Conservation (phyloP, 2,329 filamentous ascomycete genomes). For the Colletotrichum tabaci region DNA sequence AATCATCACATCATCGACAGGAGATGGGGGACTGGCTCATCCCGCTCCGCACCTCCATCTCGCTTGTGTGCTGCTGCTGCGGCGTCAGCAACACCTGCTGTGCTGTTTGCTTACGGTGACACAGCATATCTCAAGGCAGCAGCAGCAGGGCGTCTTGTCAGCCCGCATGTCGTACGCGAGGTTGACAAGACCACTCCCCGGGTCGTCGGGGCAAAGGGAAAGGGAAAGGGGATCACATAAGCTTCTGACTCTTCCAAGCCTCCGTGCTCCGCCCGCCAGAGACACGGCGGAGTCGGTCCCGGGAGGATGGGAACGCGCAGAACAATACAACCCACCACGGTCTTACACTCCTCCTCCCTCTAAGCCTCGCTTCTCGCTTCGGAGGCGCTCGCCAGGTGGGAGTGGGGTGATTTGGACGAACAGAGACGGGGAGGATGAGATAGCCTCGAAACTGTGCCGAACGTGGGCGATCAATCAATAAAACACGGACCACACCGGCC, state of each 20-base stretch:
- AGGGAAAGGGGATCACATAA: not conserved
- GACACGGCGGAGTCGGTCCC: not conserved
- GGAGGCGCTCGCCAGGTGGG: too few relatives aligned
- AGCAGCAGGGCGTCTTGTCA: not conserved
- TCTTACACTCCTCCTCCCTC: too few relatives aligned
- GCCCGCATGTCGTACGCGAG: slow-evolving; percentile 10
- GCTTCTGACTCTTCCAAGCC: slow-evolving; percentile 16
- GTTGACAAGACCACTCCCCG: not conserved
- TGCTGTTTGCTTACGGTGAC: slow-evolving; percentile 33
- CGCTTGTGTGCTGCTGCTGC: not conserved
- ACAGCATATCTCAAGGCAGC: slow-evolving; percentile 20
- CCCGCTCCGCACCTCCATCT: slow-evolving; percentile 35
- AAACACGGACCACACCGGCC: too few relatives aligned
- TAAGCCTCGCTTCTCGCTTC: too few relatives aligned
- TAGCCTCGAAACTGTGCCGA: too few relatives aligned
- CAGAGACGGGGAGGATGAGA: too few relatives aligned
- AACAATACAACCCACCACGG: not conserved
- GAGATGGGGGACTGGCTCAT: slow-evolving; percentile 8
- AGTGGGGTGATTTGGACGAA: too few relatives aligned
- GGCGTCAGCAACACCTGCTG: slow-evolving; percentile 15
- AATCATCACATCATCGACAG: not conserved
- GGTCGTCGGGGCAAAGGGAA: too few relatives aligned
- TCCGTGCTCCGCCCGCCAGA: slow-evolving; percentile 12
- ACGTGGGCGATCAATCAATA: too few relatives aligned
- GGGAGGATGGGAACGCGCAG: not conserved